phyloP scores from a whole-genome alignment of 805 yeast species.

The Candida krabiensis region DNA sequence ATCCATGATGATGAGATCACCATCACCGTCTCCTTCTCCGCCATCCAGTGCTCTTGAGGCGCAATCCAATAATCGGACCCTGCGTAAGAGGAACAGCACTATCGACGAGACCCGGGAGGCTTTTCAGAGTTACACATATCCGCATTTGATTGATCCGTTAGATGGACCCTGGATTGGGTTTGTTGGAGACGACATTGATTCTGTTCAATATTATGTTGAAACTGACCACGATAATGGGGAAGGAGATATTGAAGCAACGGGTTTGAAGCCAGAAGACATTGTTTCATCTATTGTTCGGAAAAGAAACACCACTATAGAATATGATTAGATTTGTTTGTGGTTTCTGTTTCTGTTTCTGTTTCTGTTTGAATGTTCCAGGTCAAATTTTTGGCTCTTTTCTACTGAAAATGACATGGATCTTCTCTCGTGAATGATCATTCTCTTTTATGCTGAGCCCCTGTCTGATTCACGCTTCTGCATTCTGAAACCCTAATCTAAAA shows the following conservation, averaged over 20 bases:
- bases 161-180: slow-evolving; percentile 62
- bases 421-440: too few species aligned
- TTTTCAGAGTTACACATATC: slow-evolving; percentile 49
- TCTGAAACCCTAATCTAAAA: too few species aligned
- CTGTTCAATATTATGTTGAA: slow-evolving; percentile 32
- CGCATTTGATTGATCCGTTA: slow-evolving; percentile 44
- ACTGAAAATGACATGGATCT: too few species aligned
- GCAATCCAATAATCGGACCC: slow-evolving; percentile 4
- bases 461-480: too few species aligned
- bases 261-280: slow-evolving; percentile 9
- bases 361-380: too few species aligned
- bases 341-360: too few species aligned
- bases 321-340: slow-evolving; percentile 14
- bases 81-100: slow-evolving; percentile 45
- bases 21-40: slow-evolving; percentile 8
- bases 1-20: slow-evolving; percentile 13
- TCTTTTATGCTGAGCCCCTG: too few species aligned
- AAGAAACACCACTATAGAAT: slow-evolving; percentile 23
- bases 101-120: slow-evolving; percentile 59
- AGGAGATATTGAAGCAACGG: slow-evolving; percentile 1
- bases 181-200: slow-evolving; percentile 48
- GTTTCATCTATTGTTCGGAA: slow-evolving; percentile 20
- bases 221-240: slow-evolving; percentile 1
- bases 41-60: slow-evolving; percentile 3
- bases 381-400: too few species aligned